Base-by-base conservation (phyloP, 176 grass and related monocot species). In the Zoysia japonica region DNA sequence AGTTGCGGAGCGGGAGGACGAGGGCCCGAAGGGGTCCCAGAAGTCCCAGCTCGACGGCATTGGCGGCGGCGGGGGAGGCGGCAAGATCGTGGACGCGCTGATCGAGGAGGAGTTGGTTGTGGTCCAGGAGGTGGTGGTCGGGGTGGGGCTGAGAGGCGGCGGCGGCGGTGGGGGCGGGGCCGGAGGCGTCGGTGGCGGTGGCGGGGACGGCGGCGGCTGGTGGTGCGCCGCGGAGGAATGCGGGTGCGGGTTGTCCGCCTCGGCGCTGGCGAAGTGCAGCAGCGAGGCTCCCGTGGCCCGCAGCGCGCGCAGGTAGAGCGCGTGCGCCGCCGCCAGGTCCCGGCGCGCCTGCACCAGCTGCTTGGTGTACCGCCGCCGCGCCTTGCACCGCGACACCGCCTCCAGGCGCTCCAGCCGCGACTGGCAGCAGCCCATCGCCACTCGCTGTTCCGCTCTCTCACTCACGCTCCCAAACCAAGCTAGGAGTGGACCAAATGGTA, bases 21-120 rank as follows among this genome's bases (percentile, higher is more conserved):
- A 88, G 2, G 92, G 92, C 49, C 83, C 88, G 87, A 98, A 98
- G 17, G 96, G 96, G 80, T 98, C 96, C 96, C 96, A 98, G 78
- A 98, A 98, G 71, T 98, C 96, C 96, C 96, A 97, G 79, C 94
- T 93, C 2, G 91, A 98, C 72, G 92, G 78, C 71, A 76, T 83
- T 84, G 86, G 85, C 7, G 85, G 66, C 47, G 91, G 88, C 5
- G 91, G 94, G 2, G 94, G 94, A 0, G 94, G 94, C 1, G 91
- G 95, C 36, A 92, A 74, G 80, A 98, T 94, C 20, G 88, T 85
- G 16, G 95, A 98, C 0, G 91, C 85, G 11, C 80, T 83, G 78
- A 88, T 76, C 5, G 92, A 94, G 77, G 95, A 98, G 39, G 88
- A 93, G 42, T 75, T 93, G 16, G 85, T 85, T 9, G 84, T 85